Evolutionary conservation across 495 filamentous ascomycete species (phyloP).

Genomic region (Tuber melanosporum): DNA sequence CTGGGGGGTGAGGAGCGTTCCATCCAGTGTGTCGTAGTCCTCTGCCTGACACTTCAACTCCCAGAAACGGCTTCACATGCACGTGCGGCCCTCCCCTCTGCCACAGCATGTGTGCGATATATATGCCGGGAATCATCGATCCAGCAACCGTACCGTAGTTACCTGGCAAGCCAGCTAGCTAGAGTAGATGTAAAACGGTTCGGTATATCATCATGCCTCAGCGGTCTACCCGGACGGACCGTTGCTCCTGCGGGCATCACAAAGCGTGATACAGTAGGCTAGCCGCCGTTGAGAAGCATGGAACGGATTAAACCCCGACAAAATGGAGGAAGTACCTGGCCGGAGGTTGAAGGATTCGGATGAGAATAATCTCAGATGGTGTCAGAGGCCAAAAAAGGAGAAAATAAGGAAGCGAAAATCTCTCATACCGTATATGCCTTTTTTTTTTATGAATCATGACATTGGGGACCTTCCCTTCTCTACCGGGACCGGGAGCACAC

Average conservation of each 20-base stretch:
- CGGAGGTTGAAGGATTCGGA: background rate
- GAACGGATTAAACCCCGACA: background rate
- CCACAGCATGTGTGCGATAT: conserved; percentile 3
- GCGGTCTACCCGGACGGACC: background rate
- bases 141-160: background rate
- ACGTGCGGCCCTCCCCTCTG: background rate
- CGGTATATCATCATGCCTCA: background rate
- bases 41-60: background rate
- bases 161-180: background rate
- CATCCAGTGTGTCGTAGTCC: background rate
- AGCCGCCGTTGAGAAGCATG: background rate
- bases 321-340: background rate
- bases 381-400: background rate
- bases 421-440: background rate
- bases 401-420: background rate
- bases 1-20: background rate
- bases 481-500: background rate
- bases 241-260: background rate
- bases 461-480: background rate
- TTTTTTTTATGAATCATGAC: background rate
- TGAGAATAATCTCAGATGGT: background rate
- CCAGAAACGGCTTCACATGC: background rate
- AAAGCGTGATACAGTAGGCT: background rate
- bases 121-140: background rate
- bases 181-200: background rate